phyloP scores from a whole-genome alignment of 176 grass and related monocot genomes.

The Rhynchospora breviuscula region DNA sequence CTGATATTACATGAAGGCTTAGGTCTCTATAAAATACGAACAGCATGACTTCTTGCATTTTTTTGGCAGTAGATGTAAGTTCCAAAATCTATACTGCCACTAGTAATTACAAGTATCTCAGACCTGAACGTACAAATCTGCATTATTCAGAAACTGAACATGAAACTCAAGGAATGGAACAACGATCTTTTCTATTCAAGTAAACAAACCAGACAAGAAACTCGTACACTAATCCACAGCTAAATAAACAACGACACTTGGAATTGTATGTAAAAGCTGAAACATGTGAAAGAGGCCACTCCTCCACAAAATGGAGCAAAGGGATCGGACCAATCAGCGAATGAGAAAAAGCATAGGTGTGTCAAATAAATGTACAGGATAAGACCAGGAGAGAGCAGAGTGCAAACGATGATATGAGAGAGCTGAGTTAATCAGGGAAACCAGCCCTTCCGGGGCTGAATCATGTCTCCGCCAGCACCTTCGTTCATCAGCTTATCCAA shows the following conservation, averaged over 20 bases:
- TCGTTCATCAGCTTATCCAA: slow-evolving; percentile 95
- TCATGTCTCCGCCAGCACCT: slow-evolving; percentile 17
- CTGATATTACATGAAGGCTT: not conserved
- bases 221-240: not conserved
- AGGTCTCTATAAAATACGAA: not conserved
- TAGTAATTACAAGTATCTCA: not conserved
- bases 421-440: slow-evolving; percentile 29
- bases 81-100: not conserved
- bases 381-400: not conserved
- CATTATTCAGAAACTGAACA: slow-evolving; percentile 6
- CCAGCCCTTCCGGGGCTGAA: slow-evolving; percentile 73
- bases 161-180: not conserved
- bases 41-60: not conserved
- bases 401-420: not conserved
- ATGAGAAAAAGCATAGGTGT: not conserved
- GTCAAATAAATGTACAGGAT: slow-evolving; percentile 1
- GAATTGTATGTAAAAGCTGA: not conserved
- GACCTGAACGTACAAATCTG: not conserved
- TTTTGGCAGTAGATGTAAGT: not conserved
- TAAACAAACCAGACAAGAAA: not conserved
- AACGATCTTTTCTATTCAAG: not conserved
- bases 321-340: not conserved
- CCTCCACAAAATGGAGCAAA: not conserved
- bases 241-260: not conserved
- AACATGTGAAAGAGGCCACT: not conserved